phyloP scores from a whole-genome alignment of 768 basidiomycete species.

The Hygrocybe punicea region DNA sequence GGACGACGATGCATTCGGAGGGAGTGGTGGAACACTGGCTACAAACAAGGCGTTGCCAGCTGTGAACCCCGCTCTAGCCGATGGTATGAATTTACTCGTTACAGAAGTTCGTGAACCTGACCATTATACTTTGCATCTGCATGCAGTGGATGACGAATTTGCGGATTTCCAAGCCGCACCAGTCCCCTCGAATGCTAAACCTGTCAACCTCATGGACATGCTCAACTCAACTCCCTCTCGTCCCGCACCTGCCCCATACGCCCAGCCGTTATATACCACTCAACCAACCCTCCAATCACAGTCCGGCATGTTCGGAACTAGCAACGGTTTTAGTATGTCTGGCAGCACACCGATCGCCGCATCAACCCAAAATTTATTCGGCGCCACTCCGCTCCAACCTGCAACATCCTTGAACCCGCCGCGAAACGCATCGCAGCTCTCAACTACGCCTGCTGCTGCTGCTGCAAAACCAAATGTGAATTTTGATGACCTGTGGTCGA shows the following conservation, averaged over 20 bases:
- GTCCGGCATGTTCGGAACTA: slow-evolving; percentile 6
- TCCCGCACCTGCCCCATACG: slow-evolving; percentile 26
- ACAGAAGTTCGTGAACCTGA: background rate
- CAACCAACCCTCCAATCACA: slow-evolving; percentile 5
- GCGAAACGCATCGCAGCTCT: slow-evolving; percentile 12
- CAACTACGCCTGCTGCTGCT: slow-evolving; percentile 28
- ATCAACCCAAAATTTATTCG: slow-evolving; percentile 30
- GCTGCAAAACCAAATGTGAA: slow-evolving; percentile 47
- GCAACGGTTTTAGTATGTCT: slow-evolving; percentile 15
- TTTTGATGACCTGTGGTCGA: slow-evolving; percentile 88
- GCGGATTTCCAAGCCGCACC: slow-evolving; percentile 82
- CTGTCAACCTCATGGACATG: slow-evolving; percentile 48
- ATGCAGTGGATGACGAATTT: slow-evolving; percentile 66
- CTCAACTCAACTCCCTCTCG: slow-evolving; percentile 37
- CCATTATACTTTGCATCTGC: slow-evolving; percentile 5
- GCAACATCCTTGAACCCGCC: slow-evolving; percentile 19
- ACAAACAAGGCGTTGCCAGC: slow-evolving; percentile 57
- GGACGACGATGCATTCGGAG: slow-evolving; percentile 58
- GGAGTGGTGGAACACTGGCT: slow-evolving; percentile 31
- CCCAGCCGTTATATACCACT: slow-evolving; percentile 30
- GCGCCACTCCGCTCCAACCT: slow-evolving; percentile 34
- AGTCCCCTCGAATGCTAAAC: slow-evolving; percentile 15
- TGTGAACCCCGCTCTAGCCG: slow-evolving; percentile 32
- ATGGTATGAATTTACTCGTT: slow-evolving; percentile 38
- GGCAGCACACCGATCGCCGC: slow-evolving; percentile 16